These are phyloP conservation scores for Plantago coronopus DNA, from an alignment of 305 asterid genomes.

Conservation along the genomic window DNA sequence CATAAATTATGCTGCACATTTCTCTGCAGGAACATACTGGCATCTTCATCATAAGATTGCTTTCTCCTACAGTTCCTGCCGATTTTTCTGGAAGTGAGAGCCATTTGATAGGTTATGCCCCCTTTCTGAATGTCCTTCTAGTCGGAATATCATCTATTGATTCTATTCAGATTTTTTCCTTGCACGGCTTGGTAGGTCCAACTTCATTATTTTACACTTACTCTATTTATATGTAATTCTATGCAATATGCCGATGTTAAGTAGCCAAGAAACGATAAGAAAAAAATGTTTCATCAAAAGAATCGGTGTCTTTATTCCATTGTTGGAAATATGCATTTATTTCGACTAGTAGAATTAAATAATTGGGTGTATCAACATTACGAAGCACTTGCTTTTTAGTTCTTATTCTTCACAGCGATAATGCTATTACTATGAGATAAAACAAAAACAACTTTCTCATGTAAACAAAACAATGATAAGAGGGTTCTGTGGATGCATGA, in stretches of 20 bases:
- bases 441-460: not conserved
- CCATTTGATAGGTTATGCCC: constrained; percentile 79
- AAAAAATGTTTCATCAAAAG: not conserved
- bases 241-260: not conserved
- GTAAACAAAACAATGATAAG: constrained; percentile 3
- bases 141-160: constrained; percentile 79
- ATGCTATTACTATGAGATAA: not conserved
- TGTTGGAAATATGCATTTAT: not conserved
- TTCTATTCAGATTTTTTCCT: constrained; percentile 72
- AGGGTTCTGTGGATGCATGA: constrained; percentile 2
- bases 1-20: not conserved
- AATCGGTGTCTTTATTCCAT: not conserved
- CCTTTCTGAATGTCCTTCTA: constrained; percentile 77
- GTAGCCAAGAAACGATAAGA: not conserved
- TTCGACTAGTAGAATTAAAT: not conserved
- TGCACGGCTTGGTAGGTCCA: constrained; percentile 93
- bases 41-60: constrained; percentile 67
- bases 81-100: constrained; percentile 72
- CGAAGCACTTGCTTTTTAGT: not conserved
- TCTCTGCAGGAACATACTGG: constrained; percentile 77
- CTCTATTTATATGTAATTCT: constrained; percentile 16
- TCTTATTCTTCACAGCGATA: too few relatives aligned
- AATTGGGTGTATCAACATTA: not conserved
- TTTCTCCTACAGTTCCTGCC: constrained; percentile 72
- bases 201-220: constrained; percentile 21